Evolutionary conservation across 768 basidiomycete species (phyloP).

Genomic region (Rubroboletus satanas): DNA sequence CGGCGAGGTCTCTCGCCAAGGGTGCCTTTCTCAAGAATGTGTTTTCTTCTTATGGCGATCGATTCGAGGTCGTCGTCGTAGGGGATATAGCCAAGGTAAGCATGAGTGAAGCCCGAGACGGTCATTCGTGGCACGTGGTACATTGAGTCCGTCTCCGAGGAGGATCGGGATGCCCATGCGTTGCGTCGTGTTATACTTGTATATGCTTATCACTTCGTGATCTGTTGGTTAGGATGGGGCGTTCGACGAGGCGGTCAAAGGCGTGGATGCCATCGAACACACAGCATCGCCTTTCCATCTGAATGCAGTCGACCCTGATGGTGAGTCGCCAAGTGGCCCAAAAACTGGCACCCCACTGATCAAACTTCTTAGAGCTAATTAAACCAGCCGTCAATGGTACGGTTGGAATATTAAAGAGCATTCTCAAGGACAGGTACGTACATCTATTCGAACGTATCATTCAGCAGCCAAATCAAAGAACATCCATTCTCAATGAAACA

Average conservation of each 20-base stretch:
- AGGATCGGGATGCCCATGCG: background rate
- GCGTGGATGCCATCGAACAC: conserved; percentile 68
- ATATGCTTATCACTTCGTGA: background rate
- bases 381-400: conserved; percentile 73
- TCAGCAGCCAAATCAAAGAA: background rate
- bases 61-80: conserved; percentile 63
- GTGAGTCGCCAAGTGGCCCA: conserved; percentile 5
- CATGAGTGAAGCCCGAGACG: background rate
- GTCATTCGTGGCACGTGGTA: background rate
- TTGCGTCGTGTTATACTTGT: no score
- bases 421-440: conserved; percentile 50
- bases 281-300: conserved; percentile 60
- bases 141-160: background rate
- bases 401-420: conserved; percentile 53
- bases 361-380: conserved; percentile 48
- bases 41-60: conserved; percentile 52
- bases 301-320: conserved; percentile 43
- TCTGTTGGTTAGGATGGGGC: conserved; percentile 47
- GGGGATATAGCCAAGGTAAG: conserved; percentile 60
- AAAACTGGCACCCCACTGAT: background rate
- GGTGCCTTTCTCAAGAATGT: conserved; percentile 50
- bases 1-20: conserved; percentile 62
- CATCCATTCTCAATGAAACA: background rate
- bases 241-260: conserved; percentile 78
- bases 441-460: background rate